phyloP scores from a whole-genome alignment of 23 red algal species.

The Gracilaria vermiculophylla region DNA sequence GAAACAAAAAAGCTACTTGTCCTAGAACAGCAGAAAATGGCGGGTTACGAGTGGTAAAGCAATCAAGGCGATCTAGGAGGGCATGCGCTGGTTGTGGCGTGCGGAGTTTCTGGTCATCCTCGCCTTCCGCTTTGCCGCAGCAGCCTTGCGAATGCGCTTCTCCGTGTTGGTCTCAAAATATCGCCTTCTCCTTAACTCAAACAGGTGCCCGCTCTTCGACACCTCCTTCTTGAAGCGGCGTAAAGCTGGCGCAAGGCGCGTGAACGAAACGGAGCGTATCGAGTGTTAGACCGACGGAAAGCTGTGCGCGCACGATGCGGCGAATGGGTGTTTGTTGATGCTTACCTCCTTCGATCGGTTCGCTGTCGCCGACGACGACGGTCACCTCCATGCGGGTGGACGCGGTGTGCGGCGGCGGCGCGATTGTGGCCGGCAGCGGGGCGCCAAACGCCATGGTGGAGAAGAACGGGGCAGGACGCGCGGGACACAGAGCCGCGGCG shows the following conservation, averaged over 20 bases:
- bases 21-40: background rate
- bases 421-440: constrained; percentile 31
- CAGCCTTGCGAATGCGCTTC: constrained; percentile 81
- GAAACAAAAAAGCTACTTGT: background rate
- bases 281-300: background rate
- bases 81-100: background rate
- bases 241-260: constrained; percentile 17
- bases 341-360: constrained; percentile 74
- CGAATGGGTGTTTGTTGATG: background rate
- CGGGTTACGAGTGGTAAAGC: background rate
- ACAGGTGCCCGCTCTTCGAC: constrained; percentile 76
- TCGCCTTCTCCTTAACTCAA: constrained; percentile 79
- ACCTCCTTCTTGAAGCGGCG: constrained; percentile 92
- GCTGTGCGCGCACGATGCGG: background rate
- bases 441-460: constrained; percentile 54
- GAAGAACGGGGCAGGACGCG: constrained; percentile 53
- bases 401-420: background rate
- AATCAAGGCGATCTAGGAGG: background rate
- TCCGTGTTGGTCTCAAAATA: constrained; percentile 94
- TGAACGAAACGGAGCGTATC: background rate
- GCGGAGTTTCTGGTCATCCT: constrained; percentile 20
- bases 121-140: constrained; percentile 66
- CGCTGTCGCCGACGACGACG: constrained; percentile 72
- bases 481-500: background rate
- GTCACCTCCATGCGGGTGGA: constrained; percentile 76